Evolutionary conservation across 2,329 filamentous ascomycete genomes (phyloP).

Genomic region (Talaromyces sp.): DNA sequence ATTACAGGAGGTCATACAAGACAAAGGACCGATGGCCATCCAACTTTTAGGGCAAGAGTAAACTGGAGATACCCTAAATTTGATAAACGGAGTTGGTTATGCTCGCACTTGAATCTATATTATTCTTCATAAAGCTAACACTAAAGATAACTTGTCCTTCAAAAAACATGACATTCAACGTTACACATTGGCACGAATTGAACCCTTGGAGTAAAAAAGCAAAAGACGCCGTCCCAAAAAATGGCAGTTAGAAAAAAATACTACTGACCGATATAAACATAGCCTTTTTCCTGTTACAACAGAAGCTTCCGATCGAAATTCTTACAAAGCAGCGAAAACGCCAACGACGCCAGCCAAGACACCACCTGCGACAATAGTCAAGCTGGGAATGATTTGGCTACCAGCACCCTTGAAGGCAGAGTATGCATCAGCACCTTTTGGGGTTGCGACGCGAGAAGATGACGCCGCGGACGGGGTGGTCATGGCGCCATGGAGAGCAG

Average conservation of each 20-base stretch:
- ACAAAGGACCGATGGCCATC: background rate
- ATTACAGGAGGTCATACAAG: background rate
- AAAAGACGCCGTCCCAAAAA: background rate
- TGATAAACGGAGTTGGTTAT: too few relatives aligned
- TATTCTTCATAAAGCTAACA: background rate
- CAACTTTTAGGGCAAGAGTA: background rate
- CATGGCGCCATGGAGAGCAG: conserved; percentile 6
- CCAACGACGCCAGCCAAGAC: conserved; percentile 14
- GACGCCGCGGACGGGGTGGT: background rate
- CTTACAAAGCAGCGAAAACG: conserved; percentile 14
- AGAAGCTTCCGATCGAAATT: background rate
- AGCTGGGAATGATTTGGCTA: conserved; percentile 9
- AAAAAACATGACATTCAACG: background rate
- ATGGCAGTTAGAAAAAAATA: background rate
- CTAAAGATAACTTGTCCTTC: background rate
- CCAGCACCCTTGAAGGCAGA: conserved; percentile 14
- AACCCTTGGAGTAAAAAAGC: background rate
- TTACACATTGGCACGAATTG: conserved; percentile 2
- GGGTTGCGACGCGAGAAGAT: background rate
- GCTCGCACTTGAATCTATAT: background rate
- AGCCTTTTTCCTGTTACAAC: background rate
- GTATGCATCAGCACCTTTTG: conserved; percentile 12
- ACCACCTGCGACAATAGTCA: conserved; percentile 12
- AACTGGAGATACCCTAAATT: background rate
- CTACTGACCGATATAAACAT: conserved; percentile 5